Conservation (phyloP, 2,329 filamentous ascomycete species). For the Sclerotinia glacialis region DNA sequence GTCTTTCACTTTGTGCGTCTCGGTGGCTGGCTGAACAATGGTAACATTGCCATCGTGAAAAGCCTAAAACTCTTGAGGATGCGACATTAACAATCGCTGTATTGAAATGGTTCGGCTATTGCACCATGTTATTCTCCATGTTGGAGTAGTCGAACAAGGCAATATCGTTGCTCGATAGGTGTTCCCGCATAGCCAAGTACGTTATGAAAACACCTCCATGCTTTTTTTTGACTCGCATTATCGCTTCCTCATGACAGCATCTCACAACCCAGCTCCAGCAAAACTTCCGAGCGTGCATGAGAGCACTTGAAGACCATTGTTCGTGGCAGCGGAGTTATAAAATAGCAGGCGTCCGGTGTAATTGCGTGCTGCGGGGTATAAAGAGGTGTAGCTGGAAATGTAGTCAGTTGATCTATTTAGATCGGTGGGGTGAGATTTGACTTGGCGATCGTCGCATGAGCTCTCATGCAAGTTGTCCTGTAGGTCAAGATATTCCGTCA, state of each 20-base stretch:
- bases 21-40: not conserved
- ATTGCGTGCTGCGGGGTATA: not conserved
- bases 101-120: not conserved
- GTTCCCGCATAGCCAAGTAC: not conserved
- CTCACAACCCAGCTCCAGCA: not conserved
- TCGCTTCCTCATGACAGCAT: not conserved
- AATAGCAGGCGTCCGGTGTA: not conserved
- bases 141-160: not conserved
- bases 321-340: not conserved
- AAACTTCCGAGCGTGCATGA: no score
- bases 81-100: not conserved
- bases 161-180: not conserved
- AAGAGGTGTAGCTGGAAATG: not conserved
- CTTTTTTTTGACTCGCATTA: not conserved
- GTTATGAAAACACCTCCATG: not conserved
- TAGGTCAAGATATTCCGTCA: not conserved
- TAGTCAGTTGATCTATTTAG: not conserved
- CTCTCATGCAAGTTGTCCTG: not conserved
- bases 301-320: not conserved
- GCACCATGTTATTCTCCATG: not conserved
- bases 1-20: not conserved
- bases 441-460: not conserved
- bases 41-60: not conserved
- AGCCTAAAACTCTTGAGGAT: no score
- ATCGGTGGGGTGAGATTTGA: not conserved